Percentiles rank a stretch among this genome's conserved stretches.
Evolutionary conservation across 345 rosid genomes (phyloP).

Genomic region (Mangifera indica): DNA sequence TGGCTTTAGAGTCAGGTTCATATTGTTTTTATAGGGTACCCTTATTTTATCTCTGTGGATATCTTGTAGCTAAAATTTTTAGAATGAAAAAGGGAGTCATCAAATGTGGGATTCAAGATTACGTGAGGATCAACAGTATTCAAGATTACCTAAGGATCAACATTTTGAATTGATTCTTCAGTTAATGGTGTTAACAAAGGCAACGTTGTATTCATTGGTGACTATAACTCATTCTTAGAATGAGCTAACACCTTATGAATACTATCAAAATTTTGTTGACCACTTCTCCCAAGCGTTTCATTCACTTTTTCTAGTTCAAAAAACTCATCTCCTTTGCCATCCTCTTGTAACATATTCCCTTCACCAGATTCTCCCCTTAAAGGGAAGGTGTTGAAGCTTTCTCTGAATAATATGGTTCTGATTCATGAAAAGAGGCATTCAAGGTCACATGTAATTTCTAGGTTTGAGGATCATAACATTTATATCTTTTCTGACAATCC

Average conservation of each 20-base stretch:
- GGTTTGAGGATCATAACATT: not conserved
- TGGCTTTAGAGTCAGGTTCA: slow-evolving; percentile 1
- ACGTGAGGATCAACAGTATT: too few relatives aligned
- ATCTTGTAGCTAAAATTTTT: not conserved
- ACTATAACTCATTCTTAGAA: not conserved
- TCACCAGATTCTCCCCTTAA: slow-evolving; percentile 7
- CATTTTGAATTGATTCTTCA: not conserved
- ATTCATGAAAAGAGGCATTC: slow-evolving; percentile 1
- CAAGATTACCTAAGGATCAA: not conserved
- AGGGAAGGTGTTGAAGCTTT: not conserved
- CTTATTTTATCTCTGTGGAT: not conserved
- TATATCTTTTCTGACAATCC: slow-evolving; percentile 8
- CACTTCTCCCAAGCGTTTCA: not conserved
- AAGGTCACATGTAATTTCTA: not conserved
- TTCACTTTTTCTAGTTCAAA: not conserved
- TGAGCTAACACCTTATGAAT: not conserved
- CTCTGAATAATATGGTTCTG: not conserved
- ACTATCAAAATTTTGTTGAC: not conserved
- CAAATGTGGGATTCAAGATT: not conserved
- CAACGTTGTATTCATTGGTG: not conserved
- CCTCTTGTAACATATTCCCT: not conserved
- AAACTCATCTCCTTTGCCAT: not conserved
- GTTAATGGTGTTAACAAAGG: slow-evolving; percentile 2
- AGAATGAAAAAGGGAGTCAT: not conserved
- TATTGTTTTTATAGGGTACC: slow-evolving; percentile 6